These are phyloP conservation scores for Aschersonia sp. DNA, from an alignment of 2,329 filamentous ascomycete genomes.

Conservation along the genomic window DNA sequence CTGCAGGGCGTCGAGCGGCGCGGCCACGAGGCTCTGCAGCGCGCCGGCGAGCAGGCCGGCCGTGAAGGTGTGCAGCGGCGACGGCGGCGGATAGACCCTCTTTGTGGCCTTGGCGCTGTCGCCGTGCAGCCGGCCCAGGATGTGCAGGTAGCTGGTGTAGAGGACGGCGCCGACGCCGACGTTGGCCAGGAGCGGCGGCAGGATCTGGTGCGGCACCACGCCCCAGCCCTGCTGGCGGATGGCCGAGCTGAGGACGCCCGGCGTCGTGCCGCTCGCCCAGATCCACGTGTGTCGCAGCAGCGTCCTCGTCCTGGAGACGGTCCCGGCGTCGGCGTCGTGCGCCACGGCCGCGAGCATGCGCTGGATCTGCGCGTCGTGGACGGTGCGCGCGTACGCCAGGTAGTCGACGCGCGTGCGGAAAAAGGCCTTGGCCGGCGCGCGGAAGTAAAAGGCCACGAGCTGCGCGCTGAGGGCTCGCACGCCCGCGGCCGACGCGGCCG, in stretches of 20 bases:
- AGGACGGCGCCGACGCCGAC: slow-evolving; percentile 59
- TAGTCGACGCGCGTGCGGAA: slow-evolving; percentile 86
- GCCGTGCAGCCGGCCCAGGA: slow-evolving; percentile 50
- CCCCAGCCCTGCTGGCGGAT: slow-evolving; percentile 57
- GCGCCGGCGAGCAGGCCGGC: slow-evolving; percentile 56
- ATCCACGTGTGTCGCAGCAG: slow-evolving; percentile 27
- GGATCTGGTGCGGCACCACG: slow-evolving; percentile 61
- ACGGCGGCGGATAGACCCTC: slow-evolving; percentile 56
- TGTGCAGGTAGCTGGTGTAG: slow-evolving; percentile 63
- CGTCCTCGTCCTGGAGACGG: slow-evolving; percentile 16
- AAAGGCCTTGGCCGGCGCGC: slow-evolving; percentile 82
- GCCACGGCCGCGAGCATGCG: slow-evolving; percentile 20
- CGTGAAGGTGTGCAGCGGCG: slow-evolving; percentile 46
- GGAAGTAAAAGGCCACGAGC: slow-evolving; percentile 79
- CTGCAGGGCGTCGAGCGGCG: slow-evolving; percentile 62
- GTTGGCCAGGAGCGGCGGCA: slow-evolving; percentile 62
- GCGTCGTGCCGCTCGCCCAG: slow-evolving; percentile 49
- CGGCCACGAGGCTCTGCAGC: slow-evolving; percentile 57
- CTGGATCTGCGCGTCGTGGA: slow-evolving; percentile 32
- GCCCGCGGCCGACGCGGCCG: slow-evolving; percentile 70
- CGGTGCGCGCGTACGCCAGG: slow-evolving; percentile 39
- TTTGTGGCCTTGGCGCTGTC: slow-evolving; percentile 42
- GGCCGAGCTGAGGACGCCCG: slow-evolving; percentile 53
- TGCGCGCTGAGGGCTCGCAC: slow-evolving; percentile 74
- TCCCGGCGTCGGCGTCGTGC: slow-evolving; percentile 11